A percentile compares a stretch with the other conserved stretches of the same genome.
Conservation (phyloP, 192 early-diverging fungal genomes). For the Coemansia sp. region DNA sequence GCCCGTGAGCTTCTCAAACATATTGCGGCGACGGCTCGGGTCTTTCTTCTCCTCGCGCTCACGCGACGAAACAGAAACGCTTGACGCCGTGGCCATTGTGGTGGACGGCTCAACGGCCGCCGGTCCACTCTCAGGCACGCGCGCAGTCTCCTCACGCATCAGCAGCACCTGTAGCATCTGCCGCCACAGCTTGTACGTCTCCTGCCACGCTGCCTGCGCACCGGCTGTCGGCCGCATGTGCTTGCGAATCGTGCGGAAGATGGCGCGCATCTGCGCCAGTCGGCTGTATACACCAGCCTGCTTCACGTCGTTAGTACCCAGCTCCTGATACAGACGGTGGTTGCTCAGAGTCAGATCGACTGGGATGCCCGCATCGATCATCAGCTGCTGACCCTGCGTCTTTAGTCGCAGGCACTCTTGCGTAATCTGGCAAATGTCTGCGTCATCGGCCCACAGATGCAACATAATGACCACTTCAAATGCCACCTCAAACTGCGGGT, state of each 20-base stretch:
- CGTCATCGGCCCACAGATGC: constrained; percentile 62
- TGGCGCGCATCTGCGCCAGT: constrained; percentile 51
- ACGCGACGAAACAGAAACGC: neutral
- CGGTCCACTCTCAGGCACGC: constrained; percentile 23
- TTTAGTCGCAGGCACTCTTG: constrained; percentile 46
- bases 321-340: constrained; percentile 86
- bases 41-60: constrained; percentile 37
- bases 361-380: constrained; percentile 63
- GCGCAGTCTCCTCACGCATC: constrained; percentile 50
- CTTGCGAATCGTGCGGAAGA: constrained; percentile 52
- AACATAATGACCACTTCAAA: constrained; percentile 66
- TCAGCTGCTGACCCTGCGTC: constrained; percentile 40
- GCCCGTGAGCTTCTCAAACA: constrained; percentile 52
- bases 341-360: constrained; percentile 68
- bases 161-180: constrained; percentile 53
- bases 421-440: constrained; percentile 47
- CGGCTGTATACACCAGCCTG: constrained; percentile 49
- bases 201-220: constrained; percentile 54
- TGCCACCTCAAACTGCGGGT: constrained; percentile 56
- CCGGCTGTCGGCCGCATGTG: constrained; percentile 50
- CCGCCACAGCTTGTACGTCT: constrained; percentile 54
- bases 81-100: constrained; percentile 1
- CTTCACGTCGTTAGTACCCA: constrained; percentile 82
- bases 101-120: neutral
- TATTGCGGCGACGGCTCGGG: constrained; percentile 37